Evolutionary conservation across 2,329 filamentous ascomycete species (phyloP), one percentile per base, ranked within the genome.

Genomic region (Fusarium sororula): DNA sequence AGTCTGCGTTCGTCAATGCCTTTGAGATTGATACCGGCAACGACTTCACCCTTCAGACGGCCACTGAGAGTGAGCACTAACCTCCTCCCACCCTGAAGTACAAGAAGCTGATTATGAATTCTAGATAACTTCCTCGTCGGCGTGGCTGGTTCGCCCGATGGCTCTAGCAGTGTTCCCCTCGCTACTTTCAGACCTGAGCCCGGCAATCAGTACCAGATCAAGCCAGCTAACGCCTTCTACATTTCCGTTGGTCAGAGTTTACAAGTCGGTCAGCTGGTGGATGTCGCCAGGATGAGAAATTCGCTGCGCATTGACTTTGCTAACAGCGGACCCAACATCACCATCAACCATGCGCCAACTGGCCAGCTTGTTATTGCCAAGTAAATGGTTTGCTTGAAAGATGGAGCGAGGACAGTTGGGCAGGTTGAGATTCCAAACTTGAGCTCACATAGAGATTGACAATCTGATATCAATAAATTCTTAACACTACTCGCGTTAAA

Each of bases 361-460:
- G 32, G 50, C 0, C 18, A 22, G 3, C 50, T 54, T 11, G 32
- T 38, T 4, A 3, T 54, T 9, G 18, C n/a, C 6, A 53, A 37
- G 50, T 53, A 22, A 15, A 2, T 22, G 0, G 0, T 7, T 15
- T 11, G 0, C 9, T 30, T 7, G 26, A 9, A 3, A 11, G 6
- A 15, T 11, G 13, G 26, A 30, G 45, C 26, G 20, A 30, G 26
- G 45, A 48, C 1, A 48, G 45, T 48, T 6, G 20, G 4, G 12
- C 6, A 30, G 45, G 20, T 0, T 8, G 26, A 30, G 2, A 0
- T n/a, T 30, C 20, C 1, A 17, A 12, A 48, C 45, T 48, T 30
- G 45, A 48, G 45, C 20, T 30, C 20, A 50, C 20, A n/a, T 30
- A 11, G 26, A 50, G 47, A 50, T 30, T n/a, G 17, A 30, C 28